Evolutionary conservation across 768 basidiomycete genomes (phyloP), one percentile per base, ranked within the genome.

Genomic region (Boletus insuetus): DNA sequence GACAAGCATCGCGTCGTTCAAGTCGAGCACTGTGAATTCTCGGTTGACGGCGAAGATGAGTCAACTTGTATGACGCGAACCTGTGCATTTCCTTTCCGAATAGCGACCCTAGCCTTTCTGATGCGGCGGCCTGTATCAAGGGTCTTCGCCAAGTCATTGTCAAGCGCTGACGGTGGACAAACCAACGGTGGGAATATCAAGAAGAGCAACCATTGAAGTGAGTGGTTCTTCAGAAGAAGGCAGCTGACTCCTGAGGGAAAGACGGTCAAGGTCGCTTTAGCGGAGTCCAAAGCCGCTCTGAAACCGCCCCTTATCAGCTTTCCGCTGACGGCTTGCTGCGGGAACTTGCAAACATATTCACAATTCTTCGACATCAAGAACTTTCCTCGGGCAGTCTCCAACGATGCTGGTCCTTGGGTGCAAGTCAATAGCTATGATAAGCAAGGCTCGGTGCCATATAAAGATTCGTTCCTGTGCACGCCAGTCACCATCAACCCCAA

Each of bases 61-160:
- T 65, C 59, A 65, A 48, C 22, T 37, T 62, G 64, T 63, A n/a
- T 65, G 66, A 65, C 66, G 41, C 51, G 26, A 53, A 42, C 48
- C 54, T 52, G 64, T 55, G 46, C 46, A n/a, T 46, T 49, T 48
- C 16, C 16, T 32, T 19, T 24, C 42, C 46, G 19, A 39, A 29
- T 48, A 22, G 44, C 42, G 54, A 48, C 60, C 63, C 61, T 65
- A 19, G n/a, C 6, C 46, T 50, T 41, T 41, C 40, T 64, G 62
- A 63, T 57, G 63, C 12, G 12, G 35, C 12, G 29, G 24, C 17
- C 49, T 29, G 59, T 46, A 46, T 62, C 46, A 20, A 43, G 48
- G 46, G 41, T 44, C 34, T 22, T 35, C 40, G 45, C 29, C 29
- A 29, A 37, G 41, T 44, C 34, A n/a, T 40, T 45, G 45, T 8